These are phyloP conservation scores for Penicillium lagena DNA, from an alignment of 495 filamentous ascomycete species.

Conservation along the genomic window DNA sequence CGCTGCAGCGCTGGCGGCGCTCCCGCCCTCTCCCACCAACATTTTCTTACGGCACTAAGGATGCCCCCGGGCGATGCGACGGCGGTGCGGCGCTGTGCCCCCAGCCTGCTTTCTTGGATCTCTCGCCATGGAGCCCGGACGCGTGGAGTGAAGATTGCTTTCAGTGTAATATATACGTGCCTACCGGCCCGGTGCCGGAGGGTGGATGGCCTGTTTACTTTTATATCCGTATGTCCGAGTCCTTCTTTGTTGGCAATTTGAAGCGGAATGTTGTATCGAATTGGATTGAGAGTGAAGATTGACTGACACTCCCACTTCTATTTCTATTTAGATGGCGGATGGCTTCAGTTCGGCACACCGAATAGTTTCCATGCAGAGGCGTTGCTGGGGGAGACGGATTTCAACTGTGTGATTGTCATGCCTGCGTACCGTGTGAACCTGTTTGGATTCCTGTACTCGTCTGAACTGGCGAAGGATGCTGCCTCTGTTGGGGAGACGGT, in stretches of 20 bases:
- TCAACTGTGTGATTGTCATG: conserved; percentile 52
- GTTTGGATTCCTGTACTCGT: conserved; percentile 59
- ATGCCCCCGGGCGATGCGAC: conserved; percentile 21
- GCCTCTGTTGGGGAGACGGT: conserved; percentile 31
- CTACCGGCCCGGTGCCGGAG: conserved; percentile 24
- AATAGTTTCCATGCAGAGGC: conserved; percentile 43
- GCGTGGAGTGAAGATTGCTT: conserved; percentile 38
- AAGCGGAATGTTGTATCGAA: too few relatives aligned
- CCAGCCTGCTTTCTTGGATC: conserved; percentile 24
- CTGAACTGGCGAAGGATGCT: conserved; percentile 44
- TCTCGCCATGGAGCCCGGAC: conserved; percentile 10
- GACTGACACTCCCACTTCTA: too few relatives aligned
- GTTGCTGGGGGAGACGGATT: conserved; percentile 40
- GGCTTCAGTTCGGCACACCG: conserved; percentile 49
- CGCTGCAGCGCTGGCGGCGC: conserved; percentile 29
- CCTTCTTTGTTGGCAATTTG: too few relatives aligned
- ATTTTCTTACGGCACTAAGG: conserved; percentile 30
- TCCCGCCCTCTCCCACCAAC: conserved; percentile 22
- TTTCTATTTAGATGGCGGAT: conserved; percentile 42
- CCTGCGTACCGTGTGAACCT: conserved; percentile 65
- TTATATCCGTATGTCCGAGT: conserved; percentile 31
- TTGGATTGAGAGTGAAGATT: too few relatives aligned
- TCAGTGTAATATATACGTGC: conserved; percentile 38
- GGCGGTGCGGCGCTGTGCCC: conserved; percentile 28
- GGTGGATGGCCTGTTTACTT: conserved; percentile 40